Evolutionary conservation across 345 rosid genomes (phyloP), one percentile per base, ranked within the genome.

Genomic region (Citrus mangshanensis): DNA sequence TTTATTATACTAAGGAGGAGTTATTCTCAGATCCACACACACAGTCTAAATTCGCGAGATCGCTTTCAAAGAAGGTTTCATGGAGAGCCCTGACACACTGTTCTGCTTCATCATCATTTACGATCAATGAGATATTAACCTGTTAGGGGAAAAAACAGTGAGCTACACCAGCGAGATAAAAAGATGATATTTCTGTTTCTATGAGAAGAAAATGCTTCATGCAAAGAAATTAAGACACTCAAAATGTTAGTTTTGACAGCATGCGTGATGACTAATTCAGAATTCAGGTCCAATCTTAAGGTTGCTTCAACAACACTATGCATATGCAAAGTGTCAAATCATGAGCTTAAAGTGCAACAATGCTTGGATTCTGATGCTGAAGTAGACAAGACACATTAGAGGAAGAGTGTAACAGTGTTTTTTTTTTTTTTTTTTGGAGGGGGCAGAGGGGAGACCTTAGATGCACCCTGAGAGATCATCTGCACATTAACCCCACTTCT

Each of bases 381-480:
- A 34, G 37, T 34, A 5, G 37, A 34, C 37, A 34, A 34, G 37
- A 34, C 7, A 34, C 30, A 18, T 18, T 59, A 54, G 24, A 60
- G 13, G 56, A 68, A 63, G 49, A 72, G 62, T 24, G 63, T 73
- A 51, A 59, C 40, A 68, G 27, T 34, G 27, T 34, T 0, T 34
- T 34, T 5, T 34, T 34, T 34, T 4, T 34, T 34, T 34, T 4
- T 34, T 34, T 34, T 34, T 34, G 5, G 35, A 5, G 35, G 37
- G 37, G 37, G 37, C 1, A 5, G 1, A 0, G 37, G 40, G 55
- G 1, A 72, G 73, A 96, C 99, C 98, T 97, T 97, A n/a, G 99
- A 97, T 75, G 99, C 98, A 58, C 99, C 98, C 88, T 97, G 98
- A 76, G 98, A 97, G 85, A 94, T 97, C 99, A 97, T 94, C 86